Base-by-base conservation (phyloP, 139 green algal genomes). In the Coelastrella sp. region DNA sequence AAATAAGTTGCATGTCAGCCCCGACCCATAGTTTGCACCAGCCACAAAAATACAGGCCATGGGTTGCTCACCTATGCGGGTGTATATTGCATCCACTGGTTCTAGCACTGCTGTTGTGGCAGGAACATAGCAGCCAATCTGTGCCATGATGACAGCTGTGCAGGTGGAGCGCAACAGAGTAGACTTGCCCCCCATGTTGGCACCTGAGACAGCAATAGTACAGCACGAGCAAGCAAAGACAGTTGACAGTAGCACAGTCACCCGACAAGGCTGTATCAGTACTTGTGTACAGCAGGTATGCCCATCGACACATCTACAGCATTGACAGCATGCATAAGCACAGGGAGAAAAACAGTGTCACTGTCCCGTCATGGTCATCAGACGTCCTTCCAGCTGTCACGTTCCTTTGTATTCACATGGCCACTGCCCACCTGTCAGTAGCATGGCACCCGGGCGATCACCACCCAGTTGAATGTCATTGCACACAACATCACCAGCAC, bases 181-280 rank as follows among this genome's bases (percentile, higher is more conserved):
- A 82, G 92, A 96, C 92, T 99, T 99, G 81, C 98, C 98, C 54
- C 97, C 97, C 97, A 99, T 99, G 94, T 99, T 99, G 81, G 98
- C 96, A 8, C 98, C 95, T 66, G 95, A 47, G 71, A 77, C 11
- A 77, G n/a, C n/a, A n/a, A n/a, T n/a, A n/a, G n/a, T n/a, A n/a
- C n/a, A n/a, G n/a, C n/a, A n/a, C 61, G 10, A 10, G 61, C 7
- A 68, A 68, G 61, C 7, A 68, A 68, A 68, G 7, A 68, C 10
- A 68, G 7, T 17, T 68, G 61, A 68, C 7, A 17, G 61, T n/a
- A n/a, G n/a, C n/a, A n/a, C n/a, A n/a, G n/a, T n/a, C n/a, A n/a
- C n/a, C n/a, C n/a, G n/a, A n/a, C n/a, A n/a, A n/a, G n/a, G n/a
- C n/a, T n/a, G n/a, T n/a, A n/a, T n/a, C n/a, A n/a, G n/a, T n/a